Percentiles rank a stretch among this genome's conserved stretches.
Conservation (phyloP, 768 basidiomycete species). For the Naganishia friedmannii region DNA sequence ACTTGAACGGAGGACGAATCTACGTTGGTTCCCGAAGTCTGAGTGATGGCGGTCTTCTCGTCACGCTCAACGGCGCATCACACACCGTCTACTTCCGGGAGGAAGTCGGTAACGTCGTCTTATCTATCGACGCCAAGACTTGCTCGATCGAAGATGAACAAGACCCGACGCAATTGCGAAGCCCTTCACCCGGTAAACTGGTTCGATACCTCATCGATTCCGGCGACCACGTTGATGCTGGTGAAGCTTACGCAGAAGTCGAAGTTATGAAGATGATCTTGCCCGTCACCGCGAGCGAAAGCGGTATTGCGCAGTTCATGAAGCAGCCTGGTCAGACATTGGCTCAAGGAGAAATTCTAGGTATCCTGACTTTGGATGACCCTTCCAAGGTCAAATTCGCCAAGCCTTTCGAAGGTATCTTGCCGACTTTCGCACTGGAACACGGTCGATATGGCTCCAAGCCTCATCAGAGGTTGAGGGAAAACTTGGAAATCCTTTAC, state of each 20-base stretch:
- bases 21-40: slow-evolving; percentile 87
- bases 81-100: slow-evolving; percentile 98
- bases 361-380: slow-evolving; percentile 93
- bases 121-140: slow-evolving; percentile 91
- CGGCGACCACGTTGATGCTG: slow-evolving; percentile 93
- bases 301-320: slow-evolving; percentile 89
- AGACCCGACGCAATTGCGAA: slow-evolving; percentile 93
- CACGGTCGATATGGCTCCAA: slow-evolving; percentile 76
- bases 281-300: slow-evolving; percentile 90
- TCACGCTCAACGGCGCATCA: slow-evolving; percentile 86
- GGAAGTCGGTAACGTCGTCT: slow-evolving; percentile 85
- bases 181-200: slow-evolving; percentile 94
- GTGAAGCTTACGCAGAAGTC: slow-evolving; percentile 96
- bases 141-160: slow-evolving; percentile 99
- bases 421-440: slow-evolving; percentile 81
- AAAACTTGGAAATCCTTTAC: slow-evolving; percentile 70
- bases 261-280: slow-evolving; percentile 99
- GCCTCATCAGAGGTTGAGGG: slow-evolving; percentile 77
- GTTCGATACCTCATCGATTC: slow-evolving; percentile 92
- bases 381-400: slow-evolving; percentile 95
- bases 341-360: slow-evolving; percentile 94
- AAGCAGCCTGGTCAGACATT: slow-evolving; percentile 97
- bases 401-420: slow-evolving; percentile 92
- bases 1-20: slow-evolving; percentile 90
- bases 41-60: slow-evolving; percentile 89